Base-by-base conservation (phyloP, 2,329 filamentous ascomycete genomes). In the Aspergillus uvarum region DNA sequence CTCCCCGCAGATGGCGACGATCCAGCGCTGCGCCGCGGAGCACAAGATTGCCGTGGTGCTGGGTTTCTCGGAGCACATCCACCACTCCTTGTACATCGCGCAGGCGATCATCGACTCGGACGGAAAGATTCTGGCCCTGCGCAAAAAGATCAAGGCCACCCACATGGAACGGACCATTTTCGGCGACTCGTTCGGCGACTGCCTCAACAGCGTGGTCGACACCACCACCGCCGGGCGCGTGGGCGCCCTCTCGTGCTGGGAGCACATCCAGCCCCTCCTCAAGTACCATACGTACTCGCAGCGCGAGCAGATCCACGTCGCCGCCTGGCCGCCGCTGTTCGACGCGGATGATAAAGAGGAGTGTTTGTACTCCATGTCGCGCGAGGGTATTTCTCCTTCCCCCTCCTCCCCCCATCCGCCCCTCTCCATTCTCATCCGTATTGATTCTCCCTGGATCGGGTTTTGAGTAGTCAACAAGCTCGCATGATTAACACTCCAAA, bases 111-210 rank as follows among this genome's bases (percentile, higher is more conserved):
- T 83, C 58, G 74, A 70, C 1, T 67, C 72, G 0, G 67, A 77
- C 22, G 81, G 81, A 1, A 72, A 79, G 26, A 48, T 83, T 10
- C 56, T 73, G 8, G 64, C 74, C 5, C 70, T 77, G 49, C 76
- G 80, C 5, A 75, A 80, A 21, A 84, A 85, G 70, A 73, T 84
- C 63, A 84, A 84, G 67, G 78, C 81, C 0, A 84, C 81, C 0
- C 81, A 84, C 56, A 79, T 84, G 74, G 82, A 84, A 67, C 76
- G 80, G 0, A 80, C 79, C 2, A 62, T 83, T 16, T 85, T 79
- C 31, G 82, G 81, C 1, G 82, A 84, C 44, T 77, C 77, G 0
- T 68, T 69, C 0, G 77, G 73, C 0, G 66, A 74, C 3, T 75
- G 73, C 16, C 65, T 83, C 4, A 65, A 69, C 5, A 78, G 71